These are phyloP conservation scores for Acanthamoeba sp. DNA, from an alignment of 208 protist genomes.

Conservation along the genomic window DNA sequence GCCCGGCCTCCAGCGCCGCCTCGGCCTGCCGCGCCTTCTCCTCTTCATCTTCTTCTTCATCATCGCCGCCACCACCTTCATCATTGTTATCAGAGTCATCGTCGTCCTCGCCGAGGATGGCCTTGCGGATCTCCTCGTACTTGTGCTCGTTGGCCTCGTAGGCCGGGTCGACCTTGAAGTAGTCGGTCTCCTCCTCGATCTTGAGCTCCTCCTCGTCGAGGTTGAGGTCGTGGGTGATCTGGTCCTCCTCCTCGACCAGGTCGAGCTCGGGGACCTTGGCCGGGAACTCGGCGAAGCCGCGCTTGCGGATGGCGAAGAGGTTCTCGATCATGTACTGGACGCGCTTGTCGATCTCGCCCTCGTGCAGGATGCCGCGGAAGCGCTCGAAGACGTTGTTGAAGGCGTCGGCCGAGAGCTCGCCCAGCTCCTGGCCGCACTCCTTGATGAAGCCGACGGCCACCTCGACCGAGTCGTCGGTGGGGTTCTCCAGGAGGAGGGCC, in stretches of 20 bases:
- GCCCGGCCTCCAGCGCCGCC: conserved; percentile 10
- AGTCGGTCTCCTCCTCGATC: conserved; percentile 92
- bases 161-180: conserved; percentile 95
- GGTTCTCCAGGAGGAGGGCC: conserved; percentile 93
- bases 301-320: conserved; percentile 94
- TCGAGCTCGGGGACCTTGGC: conserved; percentile 90
- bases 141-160: conserved; percentile 95
- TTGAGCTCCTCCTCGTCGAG: conserved; percentile 93
- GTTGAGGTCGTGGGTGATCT: conserved; percentile 96
- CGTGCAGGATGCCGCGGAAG: conserved; percentile 94
- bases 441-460: conserved; percentile 93
- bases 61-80: conserved; percentile 86
- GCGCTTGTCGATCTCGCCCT: conserved; percentile 92
- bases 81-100: conserved; percentile 85
- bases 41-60: conserved; percentile 88
- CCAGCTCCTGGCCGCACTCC: conserved; percentile 88
- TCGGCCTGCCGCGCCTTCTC: conserved; percentile 59
- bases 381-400: conserved; percentile 90
- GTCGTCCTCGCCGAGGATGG: conserved; percentile 96
- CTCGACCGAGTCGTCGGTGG: conserved; percentile 96
- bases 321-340: conserved; percentile 97
- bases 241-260: conserved; percentile 95
- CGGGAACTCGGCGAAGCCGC: conserved; percentile 90
- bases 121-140: conserved; percentile 93
- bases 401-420: conserved; percentile 80